Evolutionary conservation across 306 rosid species (phyloP).

Genomic region (Vigna reflexopilosa): DNA sequence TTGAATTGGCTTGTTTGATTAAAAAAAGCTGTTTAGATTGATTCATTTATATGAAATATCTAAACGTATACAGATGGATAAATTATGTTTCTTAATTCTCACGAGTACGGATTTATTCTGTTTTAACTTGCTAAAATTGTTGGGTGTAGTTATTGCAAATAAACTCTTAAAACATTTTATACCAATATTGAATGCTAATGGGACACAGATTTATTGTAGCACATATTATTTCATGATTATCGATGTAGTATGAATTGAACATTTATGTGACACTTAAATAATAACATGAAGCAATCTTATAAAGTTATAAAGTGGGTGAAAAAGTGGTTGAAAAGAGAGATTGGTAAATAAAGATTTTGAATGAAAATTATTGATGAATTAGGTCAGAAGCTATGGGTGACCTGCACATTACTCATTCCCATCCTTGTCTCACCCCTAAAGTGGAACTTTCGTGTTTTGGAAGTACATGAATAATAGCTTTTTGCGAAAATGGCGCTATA

Average conservation of each 20-base stretch:
- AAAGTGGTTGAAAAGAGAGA: too few relatives aligned
- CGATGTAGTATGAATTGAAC: background rate
- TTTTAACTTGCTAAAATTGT: background rate
- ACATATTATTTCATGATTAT: too few relatives aligned
- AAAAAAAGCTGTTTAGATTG: background rate
- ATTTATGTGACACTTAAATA: too few relatives aligned
- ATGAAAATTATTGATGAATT: background rate
- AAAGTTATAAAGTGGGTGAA: background rate
- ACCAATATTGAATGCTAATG: background rate
- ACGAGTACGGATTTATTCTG: background rate
- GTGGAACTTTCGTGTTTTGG: slow-evolving; percentile 5
- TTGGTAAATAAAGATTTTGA: too few relatives aligned
- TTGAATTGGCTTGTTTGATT: background rate
- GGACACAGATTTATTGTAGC: background rate
- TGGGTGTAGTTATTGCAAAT: background rate
- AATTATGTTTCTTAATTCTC: background rate
- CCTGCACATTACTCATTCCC: background rate
- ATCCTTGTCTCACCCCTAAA: background rate
- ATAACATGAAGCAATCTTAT: background rate
- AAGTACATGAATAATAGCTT: background rate
- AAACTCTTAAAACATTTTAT: background rate
- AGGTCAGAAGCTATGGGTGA: background rate
- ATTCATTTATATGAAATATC: background rate
- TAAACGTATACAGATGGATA: background rate
- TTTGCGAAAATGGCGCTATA: background rate